Evolutionary conservation across 495 filamentous ascomycete genomes (phyloP).

Genomic region (Podospora didyma): DNA sequence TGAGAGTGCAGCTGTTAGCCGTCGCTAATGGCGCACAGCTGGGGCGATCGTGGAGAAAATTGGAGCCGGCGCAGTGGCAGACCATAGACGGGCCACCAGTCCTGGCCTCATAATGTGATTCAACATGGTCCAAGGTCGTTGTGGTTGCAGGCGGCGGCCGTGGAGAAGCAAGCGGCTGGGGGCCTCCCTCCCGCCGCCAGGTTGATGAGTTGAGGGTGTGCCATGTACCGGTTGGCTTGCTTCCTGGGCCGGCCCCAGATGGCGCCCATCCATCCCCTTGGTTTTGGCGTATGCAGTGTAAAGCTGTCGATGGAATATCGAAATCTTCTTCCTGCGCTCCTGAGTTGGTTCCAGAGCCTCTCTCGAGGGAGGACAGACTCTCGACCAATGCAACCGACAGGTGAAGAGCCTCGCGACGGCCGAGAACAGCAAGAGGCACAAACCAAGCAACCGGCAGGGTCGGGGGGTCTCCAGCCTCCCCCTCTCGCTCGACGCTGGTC

Average conservation of each 20-base stretch:
- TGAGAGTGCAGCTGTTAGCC: background rate
- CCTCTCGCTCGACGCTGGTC: background rate
- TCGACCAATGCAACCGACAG: no score
- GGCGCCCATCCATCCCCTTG: background rate
- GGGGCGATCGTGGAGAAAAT: constrained; percentile 21
- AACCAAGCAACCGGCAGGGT: background rate
- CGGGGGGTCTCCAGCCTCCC: background rate
- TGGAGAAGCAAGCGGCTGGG: background rate
- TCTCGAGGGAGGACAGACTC: no score
- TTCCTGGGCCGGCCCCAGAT: background rate
- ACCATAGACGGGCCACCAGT: background rate
- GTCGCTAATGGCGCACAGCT: constrained; percentile 6
- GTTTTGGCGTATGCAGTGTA: background rate
- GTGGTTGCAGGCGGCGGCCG: background rate
- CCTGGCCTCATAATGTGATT: background rate
- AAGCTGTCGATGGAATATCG: background rate
- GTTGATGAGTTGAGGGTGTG: background rate
- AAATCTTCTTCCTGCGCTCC: background rate
- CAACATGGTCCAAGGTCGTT: background rate
- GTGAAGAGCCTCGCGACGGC: no score
- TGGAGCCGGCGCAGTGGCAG: constrained; percentile 2
- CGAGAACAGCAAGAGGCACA: no score
- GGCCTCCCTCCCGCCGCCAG: no score
- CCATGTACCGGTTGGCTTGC: background rate
- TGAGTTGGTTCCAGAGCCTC: no score